These are phyloP conservation scores for Malus asiatica DNA, from an alignment of 306 rosid genomes.

Conservation along the genomic window DNA sequence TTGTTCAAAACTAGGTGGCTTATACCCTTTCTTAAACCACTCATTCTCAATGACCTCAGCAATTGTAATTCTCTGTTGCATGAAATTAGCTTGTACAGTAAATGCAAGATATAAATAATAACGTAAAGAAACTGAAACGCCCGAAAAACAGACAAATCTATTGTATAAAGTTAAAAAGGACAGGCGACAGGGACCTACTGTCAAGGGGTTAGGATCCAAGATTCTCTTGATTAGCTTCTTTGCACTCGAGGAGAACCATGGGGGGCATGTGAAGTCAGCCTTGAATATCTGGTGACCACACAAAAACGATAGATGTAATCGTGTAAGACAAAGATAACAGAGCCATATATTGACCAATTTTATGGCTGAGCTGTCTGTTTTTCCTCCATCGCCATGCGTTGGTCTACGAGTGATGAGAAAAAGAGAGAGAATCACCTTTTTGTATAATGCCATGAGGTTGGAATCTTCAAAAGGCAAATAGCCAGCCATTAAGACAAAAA, in stretches of 20 bases:
- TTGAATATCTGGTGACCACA: constrained; percentile 66
- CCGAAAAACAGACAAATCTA: background rate
- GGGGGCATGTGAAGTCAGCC: constrained; percentile 76
- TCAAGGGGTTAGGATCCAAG: constrained; percentile 78
- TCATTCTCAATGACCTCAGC: constrained; percentile 81
- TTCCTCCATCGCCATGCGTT: background rate
- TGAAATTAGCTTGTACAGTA: background rate
- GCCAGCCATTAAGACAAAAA: constrained; percentile 90
- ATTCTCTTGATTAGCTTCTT: constrained; percentile 80
- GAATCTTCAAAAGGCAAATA: constrained; percentile 89
- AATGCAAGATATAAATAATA: background rate
- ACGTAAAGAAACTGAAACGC: background rate
- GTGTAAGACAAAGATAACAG: background rate
- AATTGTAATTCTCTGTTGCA: constrained; percentile 74
- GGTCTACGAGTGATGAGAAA: background rate
- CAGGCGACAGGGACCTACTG: constrained; percentile 43
- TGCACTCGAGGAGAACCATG: constrained; percentile 92
- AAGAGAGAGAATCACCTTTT: constrained; percentile 44
- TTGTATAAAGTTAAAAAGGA: background rate
- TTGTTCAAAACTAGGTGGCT: constrained; percentile 71
- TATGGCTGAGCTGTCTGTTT: background rate
- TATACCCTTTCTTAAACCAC: constrained; percentile 96
- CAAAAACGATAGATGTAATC: background rate
- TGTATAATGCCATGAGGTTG: constrained; percentile 73
- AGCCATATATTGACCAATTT: background rate